Percentiles rank a stretch among this genome's conserved stretches.
These are phyloP conservation scores for Fraxinus anomala DNA, from an alignment of 257 asterid species.

Conservation along the genomic window DNA sequence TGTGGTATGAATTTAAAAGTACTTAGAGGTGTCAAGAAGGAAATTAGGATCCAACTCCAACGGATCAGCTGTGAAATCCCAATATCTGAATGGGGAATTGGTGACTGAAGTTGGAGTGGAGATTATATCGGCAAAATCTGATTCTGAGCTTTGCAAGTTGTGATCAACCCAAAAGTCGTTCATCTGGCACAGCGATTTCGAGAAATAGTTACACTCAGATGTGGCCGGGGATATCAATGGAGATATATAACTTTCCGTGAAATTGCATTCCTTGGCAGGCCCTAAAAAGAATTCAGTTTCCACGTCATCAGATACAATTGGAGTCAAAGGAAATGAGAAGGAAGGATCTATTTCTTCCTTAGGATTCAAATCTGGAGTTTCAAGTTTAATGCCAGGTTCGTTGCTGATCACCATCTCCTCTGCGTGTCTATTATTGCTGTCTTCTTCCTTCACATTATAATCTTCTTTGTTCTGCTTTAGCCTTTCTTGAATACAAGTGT, in stretches of 20 bases:
- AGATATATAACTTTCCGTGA: conserved; percentile 31
- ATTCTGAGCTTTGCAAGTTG: conserved; percentile 35
- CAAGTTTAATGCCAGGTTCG: conserved; percentile 32
- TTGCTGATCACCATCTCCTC: conserved; percentile 9
- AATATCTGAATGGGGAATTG: conserved; percentile 38
- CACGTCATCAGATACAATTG: conserved; percentile 34
- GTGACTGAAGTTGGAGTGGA: conserved; percentile 50
- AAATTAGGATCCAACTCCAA: conserved; percentile 35
- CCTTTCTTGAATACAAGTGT: conserved; percentile 51
- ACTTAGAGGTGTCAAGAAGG: conserved; percentile 37
- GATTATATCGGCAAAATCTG: conserved; percentile 50
- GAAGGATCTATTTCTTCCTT: conserved; percentile 34
- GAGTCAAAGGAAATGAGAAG: conserved; percentile 49
- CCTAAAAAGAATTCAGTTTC: conserved; percentile 32
- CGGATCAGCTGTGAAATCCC: conserved; percentile 44
- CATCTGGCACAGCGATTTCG: conserved; percentile 34
- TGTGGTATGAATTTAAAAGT: conserved; percentile 17
- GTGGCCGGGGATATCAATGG: conserved; percentile 48
- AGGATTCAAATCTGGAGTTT: conserved; percentile 23
- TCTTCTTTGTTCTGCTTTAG: conserved; percentile 29
- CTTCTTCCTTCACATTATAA: conserved; percentile 13
- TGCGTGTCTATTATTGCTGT: not conserved
- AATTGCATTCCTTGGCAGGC: not conserved
- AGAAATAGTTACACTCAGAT: conserved; percentile 45
- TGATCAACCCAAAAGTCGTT: conserved; percentile 34